Evolutionary conservation across 495 filamentous ascomycete species (phyloP).

Genomic region (Penicillium argentinense): DNA sequence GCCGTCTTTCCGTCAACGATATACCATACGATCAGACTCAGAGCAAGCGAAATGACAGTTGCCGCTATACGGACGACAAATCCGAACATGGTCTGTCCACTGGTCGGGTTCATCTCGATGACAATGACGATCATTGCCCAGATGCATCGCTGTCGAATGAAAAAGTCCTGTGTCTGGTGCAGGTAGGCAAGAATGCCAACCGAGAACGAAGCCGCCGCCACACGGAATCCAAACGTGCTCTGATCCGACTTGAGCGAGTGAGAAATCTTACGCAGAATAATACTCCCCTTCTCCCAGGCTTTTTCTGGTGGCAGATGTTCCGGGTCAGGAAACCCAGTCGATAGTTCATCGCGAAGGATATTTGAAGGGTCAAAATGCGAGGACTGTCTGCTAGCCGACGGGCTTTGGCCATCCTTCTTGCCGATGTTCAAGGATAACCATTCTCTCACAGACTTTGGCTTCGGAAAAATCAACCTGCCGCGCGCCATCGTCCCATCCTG

Average conservation of each 20-base stretch:
- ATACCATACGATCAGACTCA: constrained; percentile 69
- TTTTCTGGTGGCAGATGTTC: constrained; percentile 70
- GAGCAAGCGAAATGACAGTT: constrained; percentile 58
- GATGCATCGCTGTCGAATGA: constrained; percentile 66
- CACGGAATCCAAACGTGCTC: constrained; percentile 63
- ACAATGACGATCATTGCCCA: constrained; percentile 79
- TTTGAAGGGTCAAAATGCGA: constrained; percentile 21
- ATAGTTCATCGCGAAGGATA: constrained; percentile 4
- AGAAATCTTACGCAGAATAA: constrained; percentile 21
- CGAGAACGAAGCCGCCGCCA: constrained; percentile 67
- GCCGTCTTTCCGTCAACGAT: constrained; percentile 63
- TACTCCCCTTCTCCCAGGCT: constrained; percentile 56
- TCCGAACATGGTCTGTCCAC: constrained; percentile 65
- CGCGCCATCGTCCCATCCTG: constrained; percentile 60
- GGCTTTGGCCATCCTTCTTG: constrained; percentile 6
- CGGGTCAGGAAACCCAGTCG: constrained; percentile 49
- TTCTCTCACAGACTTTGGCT: constrained; percentile 50
- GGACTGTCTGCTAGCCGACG: constrained; percentile 16
- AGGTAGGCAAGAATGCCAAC: constrained; percentile 69
- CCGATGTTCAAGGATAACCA: constrained; percentile 26
- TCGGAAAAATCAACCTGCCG: constrained; percentile 60
- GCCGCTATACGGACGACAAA: constrained; percentile 66
- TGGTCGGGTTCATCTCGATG: constrained; percentile 58
- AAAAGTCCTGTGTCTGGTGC: constrained; percentile 64
- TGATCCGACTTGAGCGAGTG: constrained; percentile 30